phyloP scores from a whole-genome alignment of 345 rosid genomes.

The Eucalyptus albens region DNA sequence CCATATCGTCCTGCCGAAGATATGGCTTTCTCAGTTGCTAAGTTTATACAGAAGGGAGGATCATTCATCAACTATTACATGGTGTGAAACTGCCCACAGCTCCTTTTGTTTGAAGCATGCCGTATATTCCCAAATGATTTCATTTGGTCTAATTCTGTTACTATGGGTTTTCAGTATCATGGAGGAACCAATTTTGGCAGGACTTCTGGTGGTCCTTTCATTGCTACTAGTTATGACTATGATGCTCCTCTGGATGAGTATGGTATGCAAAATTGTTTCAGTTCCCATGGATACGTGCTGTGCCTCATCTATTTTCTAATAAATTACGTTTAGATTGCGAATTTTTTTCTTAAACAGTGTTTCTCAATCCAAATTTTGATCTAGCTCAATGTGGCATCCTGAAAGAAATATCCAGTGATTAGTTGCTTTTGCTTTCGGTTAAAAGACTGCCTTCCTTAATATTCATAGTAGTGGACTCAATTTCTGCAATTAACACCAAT shows the following conservation, averaged over 20 bases:
- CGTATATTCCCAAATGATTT: neutral
- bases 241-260: slow-evolving; percentile 99
- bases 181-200: slow-evolving; percentile 99
- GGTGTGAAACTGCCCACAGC: slow-evolving; percentile 21
- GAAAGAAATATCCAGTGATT: neutral
- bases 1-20: slow-evolving; percentile 96
- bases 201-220: slow-evolving; percentile 99
- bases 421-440: neutral
- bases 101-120: neutral
- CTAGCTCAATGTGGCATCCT: neutral
- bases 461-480: neutral
- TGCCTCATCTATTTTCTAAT: neutral
- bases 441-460: neutral
- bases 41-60: slow-evolving; percentile 94
- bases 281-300: neutral
- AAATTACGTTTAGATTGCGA: neutral
- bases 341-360: neutral
- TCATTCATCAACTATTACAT: slow-evolving; percentile 89
- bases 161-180: slow-evolving; percentile 47
- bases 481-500: neutral
- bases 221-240: slow-evolving; percentile 95
- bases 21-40: slow-evolving; percentile 92
- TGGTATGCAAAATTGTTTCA: slow-evolving; percentile 28
- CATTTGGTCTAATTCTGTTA: neutral
- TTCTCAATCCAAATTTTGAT: neutral